These are phyloP conservation scores for Uronychia binucleata DNA, from an alignment of 73 alveolate species.

Conservation along the genomic window DNA sequence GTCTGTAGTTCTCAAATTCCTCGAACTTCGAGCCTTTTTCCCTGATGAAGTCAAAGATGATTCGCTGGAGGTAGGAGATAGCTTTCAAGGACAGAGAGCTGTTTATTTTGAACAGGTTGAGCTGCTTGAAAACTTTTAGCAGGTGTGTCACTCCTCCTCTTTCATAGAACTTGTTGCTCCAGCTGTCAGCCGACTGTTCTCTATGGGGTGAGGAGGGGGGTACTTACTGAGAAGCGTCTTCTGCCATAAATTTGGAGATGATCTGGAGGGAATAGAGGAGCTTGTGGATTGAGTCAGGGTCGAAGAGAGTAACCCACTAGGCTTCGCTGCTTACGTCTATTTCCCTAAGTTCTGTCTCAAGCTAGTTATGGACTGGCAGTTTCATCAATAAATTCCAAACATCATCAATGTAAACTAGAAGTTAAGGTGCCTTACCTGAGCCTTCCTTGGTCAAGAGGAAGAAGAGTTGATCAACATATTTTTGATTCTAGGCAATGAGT, in stretches of 20 bases:
- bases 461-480: conserved; percentile 37
- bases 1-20: not conserved
- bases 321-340: conserved; percentile 23
- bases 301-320: conserved; percentile 54
- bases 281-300: conserved; percentile 47
- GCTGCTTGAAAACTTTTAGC: not conserved
- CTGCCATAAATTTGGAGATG: conserved; percentile 7
- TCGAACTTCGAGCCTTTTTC: not conserved
- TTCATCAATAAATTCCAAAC: conserved; percentile 67
- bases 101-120: not conserved
- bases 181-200: not conserved
- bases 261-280: conserved; percentile 61
- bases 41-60: not conserved
- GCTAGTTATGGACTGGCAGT: conserved; percentile 61
- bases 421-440: not conserved
- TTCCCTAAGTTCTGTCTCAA: conserved; percentile 26
- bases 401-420: conserved; percentile 39
- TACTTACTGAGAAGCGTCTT: not conserved
- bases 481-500: conserved; percentile 42
- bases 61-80: not conserved
- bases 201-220: not conserved
- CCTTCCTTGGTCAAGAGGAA: conserved; percentile 31
- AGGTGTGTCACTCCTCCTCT: conserved; percentile 14
- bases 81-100: not conserved
- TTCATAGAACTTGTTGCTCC: conserved; percentile 11